phyloP scores from a whole-genome alignment of 768 basidiomycete species.

The Tylopilus sp. region DNA sequence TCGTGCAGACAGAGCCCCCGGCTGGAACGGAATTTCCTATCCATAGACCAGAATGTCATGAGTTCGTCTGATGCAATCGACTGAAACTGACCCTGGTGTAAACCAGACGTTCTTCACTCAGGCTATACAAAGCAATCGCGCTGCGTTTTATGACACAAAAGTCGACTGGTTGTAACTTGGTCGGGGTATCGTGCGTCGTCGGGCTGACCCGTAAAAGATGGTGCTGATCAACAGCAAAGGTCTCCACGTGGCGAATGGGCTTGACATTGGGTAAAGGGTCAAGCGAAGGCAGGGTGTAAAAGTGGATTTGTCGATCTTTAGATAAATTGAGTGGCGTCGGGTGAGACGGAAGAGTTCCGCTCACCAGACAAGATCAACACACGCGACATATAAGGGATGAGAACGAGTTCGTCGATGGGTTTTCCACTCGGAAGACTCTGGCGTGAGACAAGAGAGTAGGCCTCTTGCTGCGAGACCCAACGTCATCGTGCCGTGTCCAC shows the following conservation, averaged over 20 bases:
- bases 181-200: constrained; percentile 35
- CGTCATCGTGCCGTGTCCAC: background rate
- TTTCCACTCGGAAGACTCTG: constrained; percentile 67
- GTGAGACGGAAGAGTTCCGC: constrained; percentile 28
- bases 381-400: constrained; percentile 72
- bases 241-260: constrained; percentile 75
- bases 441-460: constrained; percentile 65
- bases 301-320: constrained; percentile 62
- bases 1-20: constrained; percentile 55
- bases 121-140: constrained; percentile 57
- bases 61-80: background rate
- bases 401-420: constrained; percentile 74
- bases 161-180: constrained; percentile 52
- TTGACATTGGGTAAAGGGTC: constrained; percentile 67
- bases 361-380: constrained; percentile 71
- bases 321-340: background rate
- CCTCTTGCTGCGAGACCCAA: constrained; percentile 41
- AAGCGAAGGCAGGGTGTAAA: constrained; percentile 78
- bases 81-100: constrained; percentile 53
- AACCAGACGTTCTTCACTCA: constrained; percentile 58
- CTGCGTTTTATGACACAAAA: constrained; percentile 72
- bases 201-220: constrained; percentile 54
- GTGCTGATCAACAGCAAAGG: constrained; percentile 80
- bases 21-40: constrained; percentile 70
- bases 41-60: background rate